Evolutionary conservation across 2,329 filamentous ascomycete species (phyloP).

Genomic region (Rhynchosporium graminicola): DNA sequence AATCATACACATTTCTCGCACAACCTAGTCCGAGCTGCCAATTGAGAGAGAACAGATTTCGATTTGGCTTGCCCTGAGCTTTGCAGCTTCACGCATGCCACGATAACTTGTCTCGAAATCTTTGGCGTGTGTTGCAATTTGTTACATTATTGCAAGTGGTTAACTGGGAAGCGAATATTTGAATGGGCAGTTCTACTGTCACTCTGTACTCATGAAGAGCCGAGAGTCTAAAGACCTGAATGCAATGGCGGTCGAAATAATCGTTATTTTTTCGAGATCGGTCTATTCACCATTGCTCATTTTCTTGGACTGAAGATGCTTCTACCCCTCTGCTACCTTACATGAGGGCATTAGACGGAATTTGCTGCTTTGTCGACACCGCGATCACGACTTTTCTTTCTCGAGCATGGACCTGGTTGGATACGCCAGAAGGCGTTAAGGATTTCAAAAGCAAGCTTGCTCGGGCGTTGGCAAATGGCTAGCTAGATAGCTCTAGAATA

Average conservation of each 20-base stretch:
- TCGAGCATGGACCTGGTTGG: slow-evolving; percentile 30
- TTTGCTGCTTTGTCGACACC: no score
- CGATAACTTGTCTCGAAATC: neutral
- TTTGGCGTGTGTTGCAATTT: neutral
- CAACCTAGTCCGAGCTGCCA: neutral
- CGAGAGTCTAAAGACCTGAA: no score
- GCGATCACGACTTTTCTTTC: neutral
- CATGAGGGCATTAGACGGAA: no score
- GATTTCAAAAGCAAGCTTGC: slow-evolving; percentile 29
- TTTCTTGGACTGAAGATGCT: neutral
- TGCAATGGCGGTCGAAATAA: no score
- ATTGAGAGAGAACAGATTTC: neutral
- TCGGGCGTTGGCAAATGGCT: slow-evolving; percentile 21
- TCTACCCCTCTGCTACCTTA: no score
- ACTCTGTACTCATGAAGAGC: neutral
- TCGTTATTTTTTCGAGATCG: no score
- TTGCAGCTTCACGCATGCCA: neutral
- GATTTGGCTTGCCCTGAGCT: neutral
- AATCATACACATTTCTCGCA: neutral
- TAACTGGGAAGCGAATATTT: neutral
- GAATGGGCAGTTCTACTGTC: neutral
- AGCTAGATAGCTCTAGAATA: slow-evolving; percentile 12
- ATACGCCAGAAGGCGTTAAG: slow-evolving; percentile 31
- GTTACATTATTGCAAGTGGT: neutral
- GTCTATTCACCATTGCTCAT: no score